Evolutionary conservation across 768 basidiomycete species (phyloP), one percentile per base, ranked within the genome.

Genomic region (Leucosporidium creatinivorum): DNA sequence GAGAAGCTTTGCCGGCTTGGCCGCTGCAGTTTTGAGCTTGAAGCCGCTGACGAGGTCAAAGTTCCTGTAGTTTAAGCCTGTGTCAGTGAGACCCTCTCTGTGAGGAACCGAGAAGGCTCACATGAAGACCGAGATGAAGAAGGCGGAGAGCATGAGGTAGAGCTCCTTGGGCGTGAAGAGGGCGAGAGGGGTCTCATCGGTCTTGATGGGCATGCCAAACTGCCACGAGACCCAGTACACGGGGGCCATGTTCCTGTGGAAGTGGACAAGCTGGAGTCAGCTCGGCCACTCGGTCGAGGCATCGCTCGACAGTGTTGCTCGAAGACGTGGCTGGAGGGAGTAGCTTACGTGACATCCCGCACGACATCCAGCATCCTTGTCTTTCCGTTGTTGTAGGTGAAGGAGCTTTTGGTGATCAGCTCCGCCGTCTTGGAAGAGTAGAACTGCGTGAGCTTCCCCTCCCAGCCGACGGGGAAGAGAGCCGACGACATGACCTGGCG

Each of bases 371-470:
- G 31, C 30, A 31, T 28, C 7, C 31, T 21, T 5, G 55, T 57
- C 18, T 25, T 57, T 21, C 30, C 19, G 9, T 76, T 79, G 23
- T 76, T 74, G 30, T 31, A 57, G 19, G 55, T 21, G 55, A 57
- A 19, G 30, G 10, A 28, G 17, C 30, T 21, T 4, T 57, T 57
- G 12, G 48, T 19, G 30, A 64, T 48, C 10, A 59, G 47, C 8
- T 36, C 23, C 13, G 8, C 30, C 28, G 61, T 60, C 28, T n/a
- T 47, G n/a, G 3, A 18, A 26, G 15, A 3, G 57, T 63, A 65
- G 28, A 26, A 62, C 23, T 13, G 19, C 23, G 25, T 39, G 26
- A 66, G 12, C 1, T 51, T 28, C 4, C 50, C 23, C 50, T 62
- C 60, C 50, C 44, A 69, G 19, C 69, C 69, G 4, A 6, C 4